phyloP scores from a whole-genome alignment of 179 eudicot species.

The Heliamphora pulchella region DNA sequence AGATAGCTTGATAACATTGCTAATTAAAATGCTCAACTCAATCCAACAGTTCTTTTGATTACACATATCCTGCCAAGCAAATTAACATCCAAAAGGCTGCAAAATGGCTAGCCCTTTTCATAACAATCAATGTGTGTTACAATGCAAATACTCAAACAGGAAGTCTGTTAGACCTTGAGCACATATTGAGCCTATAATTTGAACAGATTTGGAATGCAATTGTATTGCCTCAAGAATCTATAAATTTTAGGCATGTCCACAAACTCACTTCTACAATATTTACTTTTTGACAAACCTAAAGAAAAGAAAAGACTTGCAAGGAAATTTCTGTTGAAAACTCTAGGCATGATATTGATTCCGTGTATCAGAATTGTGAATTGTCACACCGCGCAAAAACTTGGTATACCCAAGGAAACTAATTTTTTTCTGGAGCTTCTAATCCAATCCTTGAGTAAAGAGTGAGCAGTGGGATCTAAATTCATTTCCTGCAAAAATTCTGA shows the following conservation, averaged over 20 bases:
- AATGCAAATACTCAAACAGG: no score
- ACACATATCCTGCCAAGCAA: no score
- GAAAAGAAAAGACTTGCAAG: neutral
- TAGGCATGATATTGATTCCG: conserved; percentile 36
- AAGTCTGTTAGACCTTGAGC: neutral
- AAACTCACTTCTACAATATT: neutral
- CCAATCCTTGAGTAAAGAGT: conserved; percentile 82
- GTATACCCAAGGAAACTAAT: conserved; percentile 82
- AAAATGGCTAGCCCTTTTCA: no score
- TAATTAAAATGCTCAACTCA: no score
- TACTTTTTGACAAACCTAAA: neutral
- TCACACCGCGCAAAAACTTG: conserved; percentile 93
- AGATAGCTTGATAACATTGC: no score
- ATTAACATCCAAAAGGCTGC: no score
- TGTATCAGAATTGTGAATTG: conserved; percentile 54
- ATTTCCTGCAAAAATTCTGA: conserved; percentile 48
- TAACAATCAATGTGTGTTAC: no score
- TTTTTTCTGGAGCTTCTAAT: conserved; percentile 65
- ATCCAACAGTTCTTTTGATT: no score
- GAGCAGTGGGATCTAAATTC: conserved; percentile 57
- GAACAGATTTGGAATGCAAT: neutral
- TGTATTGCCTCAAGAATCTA: conserved; percentile 9
- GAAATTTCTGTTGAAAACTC: neutral
- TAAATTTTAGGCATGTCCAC: neutral
- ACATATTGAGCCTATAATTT: neutral